Evolutionary conservation across 371 early-diverging fungal species (phyloP).

Genomic region (Mycotypha africana): DNA sequence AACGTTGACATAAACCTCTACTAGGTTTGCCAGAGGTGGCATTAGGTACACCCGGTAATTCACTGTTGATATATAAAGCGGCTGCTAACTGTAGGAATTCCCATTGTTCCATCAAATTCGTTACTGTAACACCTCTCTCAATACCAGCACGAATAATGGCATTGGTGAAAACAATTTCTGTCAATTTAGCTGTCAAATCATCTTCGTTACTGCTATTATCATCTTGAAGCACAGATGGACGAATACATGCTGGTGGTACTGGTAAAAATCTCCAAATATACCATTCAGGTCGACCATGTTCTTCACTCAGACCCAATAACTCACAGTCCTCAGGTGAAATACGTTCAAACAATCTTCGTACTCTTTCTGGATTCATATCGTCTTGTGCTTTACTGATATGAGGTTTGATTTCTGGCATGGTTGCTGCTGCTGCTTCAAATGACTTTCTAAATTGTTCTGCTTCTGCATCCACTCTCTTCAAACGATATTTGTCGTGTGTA

Average conservation of each 20-base stretch:
- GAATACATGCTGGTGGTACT: constrained; percentile 97
- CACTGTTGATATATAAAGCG: constrained; percentile 97
- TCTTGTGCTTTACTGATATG: constrained; percentile 86
- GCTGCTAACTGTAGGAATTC: constrained; percentile 95
- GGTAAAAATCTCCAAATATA: constrained; percentile 93
- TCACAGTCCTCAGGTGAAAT: constrained; percentile 95
- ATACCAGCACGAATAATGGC: constrained; percentile 82
- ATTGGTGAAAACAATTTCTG: constrained; percentile 96
- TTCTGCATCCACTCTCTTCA: constrained; percentile 71
- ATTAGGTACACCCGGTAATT: constrained; percentile 82
- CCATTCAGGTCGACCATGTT: constrained; percentile 84
- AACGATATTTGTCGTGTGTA: constrained; percentile 91
- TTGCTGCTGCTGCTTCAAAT: constrained; percentile 66
- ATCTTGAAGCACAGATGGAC: constrained; percentile 97
- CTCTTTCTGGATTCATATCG: constrained; percentile 92
- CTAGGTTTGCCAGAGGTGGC: constrained; percentile 65
- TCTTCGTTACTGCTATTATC: constrained; percentile 96
- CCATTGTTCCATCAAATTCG: constrained; percentile 94
- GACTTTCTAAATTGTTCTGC: constrained; percentile 67
- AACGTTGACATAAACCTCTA: constrained; percentile 93
- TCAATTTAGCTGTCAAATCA: constrained; percentile 97
- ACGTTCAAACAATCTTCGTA: constrained; percentile 80
- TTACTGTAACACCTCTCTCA: constrained; percentile 76
- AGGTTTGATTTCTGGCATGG: constrained; percentile 71
- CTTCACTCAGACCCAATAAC: constrained; percentile 87